Evolutionary conservation across 495 filamentous ascomycete genomes (phyloP), one percentile per base, ranked within the genome.

Genomic region (Ascodesmis nigricans): DNA sequence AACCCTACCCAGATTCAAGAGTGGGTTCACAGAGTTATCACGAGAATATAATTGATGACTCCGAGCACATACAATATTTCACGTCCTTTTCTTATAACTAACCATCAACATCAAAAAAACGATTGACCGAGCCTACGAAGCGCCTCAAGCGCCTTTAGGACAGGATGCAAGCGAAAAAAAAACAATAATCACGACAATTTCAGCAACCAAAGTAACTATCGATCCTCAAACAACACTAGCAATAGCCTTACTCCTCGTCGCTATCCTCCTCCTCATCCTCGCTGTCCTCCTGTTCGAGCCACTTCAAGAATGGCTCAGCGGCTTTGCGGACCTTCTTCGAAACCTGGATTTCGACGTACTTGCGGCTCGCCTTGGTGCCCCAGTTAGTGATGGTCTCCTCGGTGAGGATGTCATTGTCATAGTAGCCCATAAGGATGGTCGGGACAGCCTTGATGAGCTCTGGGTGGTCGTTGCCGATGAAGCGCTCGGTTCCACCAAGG

Each of bases 241-340:
- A n/a, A n/a, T n/a, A n/a, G n/a, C 14, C 16, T 31, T 36, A 35
- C 9, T 40, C 41, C 19, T 36, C 29, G 0, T 41, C 34, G 1
- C 17, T 32, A 13, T 62, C 60, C 11, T 75, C 71, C 11, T 68
- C 67, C 15, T 67, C 65, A 10, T 83, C 79, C 40, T 90, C 82
- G 52, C 75, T 76, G 55, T 87, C 80, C 31, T 87, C 90, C 48
- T 69, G 80, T 48, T 79, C 67, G 22, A 97, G 78, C 87, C 87
- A 93, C 43, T 69, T 73, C 43, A 93, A 64, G 69, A 97, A 93
- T 31, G 75, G 71, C 64, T 84, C 76, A 21, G 87, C 83, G 39
- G 78, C 70, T 65, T 91, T 87, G 64, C 81, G 78, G 46, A 95
- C 78, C 65, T 91, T 91, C 65, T 80, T 84, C 61, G 80, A 91